Percentiles rank a stretch among this genome's conserved stretches.
These are phyloP conservation scores for Nephelium lappaceum DNA, from an alignment of 345 rosid genomes.

Conservation along the genomic window DNA sequence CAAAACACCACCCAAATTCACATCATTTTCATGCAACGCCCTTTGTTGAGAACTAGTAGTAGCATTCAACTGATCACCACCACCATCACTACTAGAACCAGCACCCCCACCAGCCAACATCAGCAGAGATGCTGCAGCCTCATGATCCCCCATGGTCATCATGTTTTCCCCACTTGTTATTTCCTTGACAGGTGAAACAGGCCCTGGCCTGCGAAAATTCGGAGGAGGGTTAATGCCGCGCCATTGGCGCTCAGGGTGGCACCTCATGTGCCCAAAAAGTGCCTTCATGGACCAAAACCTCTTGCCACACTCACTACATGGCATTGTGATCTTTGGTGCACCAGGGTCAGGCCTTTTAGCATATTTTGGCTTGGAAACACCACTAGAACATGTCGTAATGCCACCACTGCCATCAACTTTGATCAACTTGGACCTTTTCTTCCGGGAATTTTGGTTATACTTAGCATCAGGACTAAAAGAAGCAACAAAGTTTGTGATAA, in stretches of 20 bases:
- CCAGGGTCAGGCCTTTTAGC: slow-evolving; percentile 67
- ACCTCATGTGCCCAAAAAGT: slow-evolving; percentile 91
- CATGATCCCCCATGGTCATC: slow-evolving; percentile 63
- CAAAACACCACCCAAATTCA: background rate
- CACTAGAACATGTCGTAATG: slow-evolving; percentile 18
- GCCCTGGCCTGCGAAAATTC: slow-evolving; percentile 24
- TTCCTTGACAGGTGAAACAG: slow-evolving; percentile 13
- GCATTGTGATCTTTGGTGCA: slow-evolving; percentile 74
- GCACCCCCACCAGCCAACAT: slow-evolving; percentile 43
- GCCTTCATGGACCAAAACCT: slow-evolving; percentile 92
- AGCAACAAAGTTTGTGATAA: slow-evolving; percentile 32
- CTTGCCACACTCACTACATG: slow-evolving; percentile 93
- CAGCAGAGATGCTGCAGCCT: slow-evolving; percentile 69
- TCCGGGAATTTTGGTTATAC: slow-evolving; percentile 40
- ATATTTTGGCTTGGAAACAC: slow-evolving; percentile 40
- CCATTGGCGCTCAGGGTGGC: slow-evolving; percentile 94
- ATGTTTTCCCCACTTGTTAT: slow-evolving; percentile 6
- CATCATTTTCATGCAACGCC: slow-evolving; percentile 21
- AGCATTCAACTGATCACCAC: background rate
- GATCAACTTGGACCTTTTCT: slow-evolving; percentile 50
- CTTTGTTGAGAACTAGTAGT: background rate
- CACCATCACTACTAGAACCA: background rate
- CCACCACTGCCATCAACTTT: slow-evolving; percentile 24
- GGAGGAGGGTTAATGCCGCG: slow-evolving; percentile 79
- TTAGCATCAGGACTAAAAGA: slow-evolving; percentile 26